phyloP scores from a whole-genome alignment of 441 rosid species.

The Gossypium gossypioides region DNA sequence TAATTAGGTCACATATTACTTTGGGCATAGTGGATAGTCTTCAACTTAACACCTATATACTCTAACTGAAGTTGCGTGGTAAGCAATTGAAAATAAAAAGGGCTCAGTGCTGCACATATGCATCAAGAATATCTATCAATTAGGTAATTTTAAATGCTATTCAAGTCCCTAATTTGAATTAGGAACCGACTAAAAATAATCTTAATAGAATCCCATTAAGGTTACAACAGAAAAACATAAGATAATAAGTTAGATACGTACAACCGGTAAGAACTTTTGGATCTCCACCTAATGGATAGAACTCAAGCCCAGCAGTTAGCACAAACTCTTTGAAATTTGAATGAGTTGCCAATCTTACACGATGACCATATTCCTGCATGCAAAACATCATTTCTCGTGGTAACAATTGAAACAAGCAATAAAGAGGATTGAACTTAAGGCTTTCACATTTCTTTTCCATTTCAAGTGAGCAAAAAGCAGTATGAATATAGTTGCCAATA shows the following conservation, averaged over 20 bases:
- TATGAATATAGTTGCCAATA: not conserved
- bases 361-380: conserved; percentile 94
- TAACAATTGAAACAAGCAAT: not conserved
- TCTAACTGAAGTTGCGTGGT: not conserved
- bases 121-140: not conserved
- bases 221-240: not conserved
- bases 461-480: not conserved
- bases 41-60: not conserved
- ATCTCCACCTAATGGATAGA: conserved; percentile 90
- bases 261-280: conserved; percentile 94
- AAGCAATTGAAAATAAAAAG: not conserved
- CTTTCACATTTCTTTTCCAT: not conserved
- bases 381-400: not conserved
- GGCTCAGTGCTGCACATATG: not conserved
- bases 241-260: conserved; percentile 42
- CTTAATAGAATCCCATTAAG: not conserved
- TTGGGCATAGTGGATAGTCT: not conserved
- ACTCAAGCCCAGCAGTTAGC: conserved; percentile 92
- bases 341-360: conserved; percentile 96
- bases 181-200: conserved; percentile 3
- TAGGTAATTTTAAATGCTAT: not conserved
- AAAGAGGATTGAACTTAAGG: not conserved
- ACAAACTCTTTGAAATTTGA: conserved; percentile 95
- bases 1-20: not conserved
- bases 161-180: not conserved